phyloP scores from a whole-genome alignment of 2,329 filamentous ascomycete species.

The Fusarium nisikadoi region DNA sequence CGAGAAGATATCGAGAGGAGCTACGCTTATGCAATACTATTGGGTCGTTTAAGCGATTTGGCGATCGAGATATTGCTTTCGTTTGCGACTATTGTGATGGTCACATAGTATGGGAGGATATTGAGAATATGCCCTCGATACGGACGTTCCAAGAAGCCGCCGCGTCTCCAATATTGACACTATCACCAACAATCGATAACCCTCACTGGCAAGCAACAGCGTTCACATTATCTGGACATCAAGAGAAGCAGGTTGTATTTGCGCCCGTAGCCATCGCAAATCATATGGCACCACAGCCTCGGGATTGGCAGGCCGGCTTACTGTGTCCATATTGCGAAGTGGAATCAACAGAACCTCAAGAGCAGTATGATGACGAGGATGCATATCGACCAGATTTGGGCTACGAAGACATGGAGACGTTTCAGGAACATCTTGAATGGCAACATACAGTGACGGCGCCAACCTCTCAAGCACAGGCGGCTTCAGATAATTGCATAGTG shows the following conservation, averaged over 20 bases:
- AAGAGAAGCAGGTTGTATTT: conserved; percentile 64
- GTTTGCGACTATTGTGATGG: conserved; percentile 72
- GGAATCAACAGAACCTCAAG: conserved; percentile 56
- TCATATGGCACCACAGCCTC: conserved; percentile 61
- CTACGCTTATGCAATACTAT: conserved; percentile 62
- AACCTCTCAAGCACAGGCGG: conserved; percentile 49
- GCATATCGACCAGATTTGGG: conserved; percentile 60
- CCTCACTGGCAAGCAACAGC: conserved; percentile 65
- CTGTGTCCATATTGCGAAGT: conserved; percentile 68
- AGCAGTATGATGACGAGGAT: conserved; percentile 63
- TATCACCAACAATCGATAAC: conserved; percentile 44
- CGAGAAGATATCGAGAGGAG: conserved; percentile 58
- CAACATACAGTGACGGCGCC: conserved; percentile 58
- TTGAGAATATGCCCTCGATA: conserved; percentile 62
- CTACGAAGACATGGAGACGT: conserved; percentile 60
- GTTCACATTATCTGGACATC: conserved; percentile 51
- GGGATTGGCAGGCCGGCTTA: conserved; percentile 63
- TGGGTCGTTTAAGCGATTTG: conserved; percentile 67
- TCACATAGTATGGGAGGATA: conserved; percentile 67
- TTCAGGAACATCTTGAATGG: conserved; percentile 68
- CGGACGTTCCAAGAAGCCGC: conserved; percentile 49
- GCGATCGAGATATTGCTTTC: conserved; percentile 65
- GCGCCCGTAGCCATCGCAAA: conserved; percentile 68
- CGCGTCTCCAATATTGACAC: conserved; percentile 33
- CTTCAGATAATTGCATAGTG: conserved; percentile 55